These are phyloP conservation scores for Globisporangium solare DNA, from an alignment of 352 stramenopile genomes.

Conservation along the genomic window DNA sequence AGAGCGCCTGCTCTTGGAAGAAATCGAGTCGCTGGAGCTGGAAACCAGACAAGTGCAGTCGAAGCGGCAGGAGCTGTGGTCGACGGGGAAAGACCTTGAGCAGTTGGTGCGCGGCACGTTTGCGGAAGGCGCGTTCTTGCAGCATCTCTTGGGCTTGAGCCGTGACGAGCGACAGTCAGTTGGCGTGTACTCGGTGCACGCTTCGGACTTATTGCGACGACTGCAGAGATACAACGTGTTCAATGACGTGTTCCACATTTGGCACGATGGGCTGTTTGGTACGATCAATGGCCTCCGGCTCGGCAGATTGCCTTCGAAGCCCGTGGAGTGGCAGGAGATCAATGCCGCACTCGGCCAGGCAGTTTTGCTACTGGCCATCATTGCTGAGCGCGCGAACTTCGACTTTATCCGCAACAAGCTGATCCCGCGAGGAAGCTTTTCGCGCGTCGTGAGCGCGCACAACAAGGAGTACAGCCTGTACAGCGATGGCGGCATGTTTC, in stretches of 20 bases:
- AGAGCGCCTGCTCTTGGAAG: constrained; percentile 42
- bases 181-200: constrained; percentile 69
- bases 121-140: constrained; percentile 64
- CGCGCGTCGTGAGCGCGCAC: constrained; percentile 81
- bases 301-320: constrained; percentile 69
- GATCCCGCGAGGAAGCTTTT: constrained; percentile 80
- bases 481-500: constrained; percentile 84
- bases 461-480: constrained; percentile 80
- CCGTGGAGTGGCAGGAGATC: constrained; percentile 89
- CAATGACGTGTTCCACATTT: constrained; percentile 91
- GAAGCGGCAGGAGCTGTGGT: constrained; percentile 70
- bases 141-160: constrained; percentile 67
- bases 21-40: constrained; percentile 54
- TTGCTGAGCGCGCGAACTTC: constrained; percentile 76
- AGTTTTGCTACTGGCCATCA: constrained; percentile 79
- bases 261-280: constrained; percentile 86
- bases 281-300: constrained; percentile 88
- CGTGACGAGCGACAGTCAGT: constrained; percentile 76
- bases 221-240: constrained; percentile 85
- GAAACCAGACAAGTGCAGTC: constrained; percentile 47
- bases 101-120: constrained; percentile 70
- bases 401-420: constrained; percentile 82
- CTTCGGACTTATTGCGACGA: constrained; percentile 73
- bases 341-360: constrained; percentile 85
- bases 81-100: constrained; percentile 65